Base-by-base conservation (phyloP, 768 basidiomycete species). In the Podaxis sp. region DNA sequence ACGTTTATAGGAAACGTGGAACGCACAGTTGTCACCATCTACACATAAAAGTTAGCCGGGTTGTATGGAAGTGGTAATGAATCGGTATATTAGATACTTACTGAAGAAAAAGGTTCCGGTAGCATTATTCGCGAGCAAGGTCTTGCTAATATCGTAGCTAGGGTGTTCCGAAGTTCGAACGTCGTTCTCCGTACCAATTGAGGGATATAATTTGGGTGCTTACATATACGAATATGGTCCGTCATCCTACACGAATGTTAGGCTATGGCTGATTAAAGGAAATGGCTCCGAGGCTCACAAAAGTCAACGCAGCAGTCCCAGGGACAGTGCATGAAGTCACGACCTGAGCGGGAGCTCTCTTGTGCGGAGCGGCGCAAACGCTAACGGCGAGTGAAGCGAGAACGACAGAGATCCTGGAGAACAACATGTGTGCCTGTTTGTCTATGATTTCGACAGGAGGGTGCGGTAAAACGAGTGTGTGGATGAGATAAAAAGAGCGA, bases 51-150 rank as follows among this genome's bases (percentile, higher is more conserved):
- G 32, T 32, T 2, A 32, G 32, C 7, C 32, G 7, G 9, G 32
- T 7, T 9, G 32, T 32, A 32, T 32, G 32, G 32, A 9, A 7
- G 32, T 32, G 32, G 2, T 9, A 23, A 35, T 35, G 21, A 57
- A 3, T 50, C 25, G 25, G 23, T 23, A 27, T 48, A 16, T 35
- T 23, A 27, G 46, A 16, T 35, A 9, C 71, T 11, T 38, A 78
- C 77, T 76, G 64, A 78, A 72, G 70, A 80, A 79, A 62, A 80
- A 81, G 0, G 80, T 80, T 1, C 74, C 79, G 47, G 68, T 74
- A 2, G 72, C 77, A 23, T 69, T 69, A 21, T 72, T 71, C 32
- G 69, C 71, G 4, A 62, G 53, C 23, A 79, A 64, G 9, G 71
- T 64, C 37, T 73, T 71, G 60, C 65, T 68, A 50, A 79, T 63